Percentiles rank a stretch among this genome's conserved stretches.
Evolutionary conservation across 805 yeast genomes (phyloP).

Genomic region (Teunomyces atbi): DNA sequence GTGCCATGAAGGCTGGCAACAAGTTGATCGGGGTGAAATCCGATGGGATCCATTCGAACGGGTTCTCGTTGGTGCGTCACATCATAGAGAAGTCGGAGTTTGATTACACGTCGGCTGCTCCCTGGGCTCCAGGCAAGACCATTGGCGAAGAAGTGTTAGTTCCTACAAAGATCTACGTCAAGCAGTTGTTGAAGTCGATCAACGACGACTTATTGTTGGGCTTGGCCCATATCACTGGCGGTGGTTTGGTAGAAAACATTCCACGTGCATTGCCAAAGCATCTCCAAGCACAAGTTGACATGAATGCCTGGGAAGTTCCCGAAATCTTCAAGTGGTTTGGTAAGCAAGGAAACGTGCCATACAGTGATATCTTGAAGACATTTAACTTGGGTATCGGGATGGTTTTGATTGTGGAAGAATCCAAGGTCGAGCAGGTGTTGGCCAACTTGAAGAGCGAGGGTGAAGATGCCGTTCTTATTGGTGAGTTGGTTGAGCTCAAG

Average conservation of each 20-base stretch:
- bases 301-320: conserved; percentile 78
- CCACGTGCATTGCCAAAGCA: conserved; percentile 89
- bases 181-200: conserved; percentile 76
- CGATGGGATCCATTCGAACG: conserved; percentile 95
- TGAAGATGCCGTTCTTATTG: conserved; percentile 64
- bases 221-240: conserved; percentile 97
- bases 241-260: conserved; percentile 93
- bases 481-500: conserved; percentile 36
- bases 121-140: conserved; percentile 72
- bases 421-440: conserved; percentile 58
- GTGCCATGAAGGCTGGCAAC: conserved; percentile 74
- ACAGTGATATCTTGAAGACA: conserved; percentile 80
- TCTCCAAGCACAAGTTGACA: conserved; percentile 79
- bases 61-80: conserved; percentile 91
- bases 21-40: conserved; percentile 84
- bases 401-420: conserved; percentile 79
- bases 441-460: conserved; percentile 58
- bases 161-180: conserved; percentile 94
- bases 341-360: conserved; percentile 85
- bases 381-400: conserved; percentile 96
- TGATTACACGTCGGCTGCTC: conserved; percentile 72
- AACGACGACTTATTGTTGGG: conserved; percentile 72
- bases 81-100: conserved; percentile 73
- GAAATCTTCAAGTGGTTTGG: conserved; percentile 94
- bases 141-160: conserved; percentile 83